phyloP scores from a whole-genome alignment of 78 protist species.

The Speleostelium caveatum region DNA sequence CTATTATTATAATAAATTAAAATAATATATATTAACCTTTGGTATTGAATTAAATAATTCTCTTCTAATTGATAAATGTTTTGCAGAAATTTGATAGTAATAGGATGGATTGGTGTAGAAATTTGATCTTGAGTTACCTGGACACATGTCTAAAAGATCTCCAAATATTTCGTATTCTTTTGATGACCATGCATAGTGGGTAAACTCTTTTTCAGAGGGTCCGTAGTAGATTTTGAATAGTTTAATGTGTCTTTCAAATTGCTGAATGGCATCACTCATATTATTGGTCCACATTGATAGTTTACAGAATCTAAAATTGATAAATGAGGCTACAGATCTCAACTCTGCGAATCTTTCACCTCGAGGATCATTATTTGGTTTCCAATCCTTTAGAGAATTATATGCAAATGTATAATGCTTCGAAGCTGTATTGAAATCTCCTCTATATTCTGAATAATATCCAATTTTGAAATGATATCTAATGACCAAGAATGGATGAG shows the following conservation, averaged over 20 bases:
- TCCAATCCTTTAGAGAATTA: slow-evolving; percentile 52
- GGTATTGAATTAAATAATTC: slow-evolving; percentile 35
- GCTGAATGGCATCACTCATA: slow-evolving; percentile 38
- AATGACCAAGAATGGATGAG: slow-evolving; percentile 53
- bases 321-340: slow-evolving; percentile 49
- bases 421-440: slow-evolving; percentile 43
- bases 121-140: slow-evolving; percentile 8
- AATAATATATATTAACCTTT: too few relatives aligned
- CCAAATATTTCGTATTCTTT: slow-evolving; percentile 79
- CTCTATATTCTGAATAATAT: slow-evolving; percentile 61
- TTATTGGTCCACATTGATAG: slow-evolving; percentile 10
- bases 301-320: slow-evolving; percentile 48
- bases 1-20: too few relatives aligned
- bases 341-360: slow-evolving; percentile 66
- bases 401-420: slow-evolving; percentile 73
- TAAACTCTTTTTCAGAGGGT: slow-evolving; percentile 47
- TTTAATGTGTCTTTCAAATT: slow-evolving; percentile 71
- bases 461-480: slow-evolving; percentile 81
- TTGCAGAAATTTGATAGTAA: slow-evolving; percentile 70
- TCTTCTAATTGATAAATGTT: slow-evolving; percentile 19
- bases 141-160: slow-evolving; percentile 57
- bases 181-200: slow-evolving; percentile 62
- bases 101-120: slow-evolving; percentile 36
- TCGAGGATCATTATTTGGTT: slow-evolving; percentile 33
- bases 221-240: slow-evolving; percentile 42